Base-by-base conservation (phyloP, 179 eudicot species). In the Spergularia azorica region DNA sequence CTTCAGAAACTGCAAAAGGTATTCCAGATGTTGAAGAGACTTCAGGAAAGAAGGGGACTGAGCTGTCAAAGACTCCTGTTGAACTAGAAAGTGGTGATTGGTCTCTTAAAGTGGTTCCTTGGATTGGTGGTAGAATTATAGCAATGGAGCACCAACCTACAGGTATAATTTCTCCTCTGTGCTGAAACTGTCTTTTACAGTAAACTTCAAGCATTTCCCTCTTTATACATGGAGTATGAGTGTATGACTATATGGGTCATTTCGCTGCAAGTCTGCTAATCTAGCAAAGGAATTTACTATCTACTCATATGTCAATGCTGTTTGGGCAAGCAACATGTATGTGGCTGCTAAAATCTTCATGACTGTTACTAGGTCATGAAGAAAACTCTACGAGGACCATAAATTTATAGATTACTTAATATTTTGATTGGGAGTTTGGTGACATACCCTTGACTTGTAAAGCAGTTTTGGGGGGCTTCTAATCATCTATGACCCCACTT, bases 81-180 rank as follows among this genome's bases (percentile, higher is more conserved):
- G 97, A 88, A 80, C 82, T 95, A 65, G 87, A 87, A 84, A 81
- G 84, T 82, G 93, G 96, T 75, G 95, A 89, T 71, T 95, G 99
- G 99, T 82, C 52, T 78, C 94, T 95, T 67, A 95, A 90, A 83
- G 92, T 95, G 67, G 96, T 95, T 67, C 99, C 99, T 64, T 95
- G 99, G 99, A 89, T 95, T 79, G 99, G 99, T 55, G 99, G 99
- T 79, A 89, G 98, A 82, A 91, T 95, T 46, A 87, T 95, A 77
- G 84, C 97, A 64, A 95, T 95, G 99, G 91, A 91, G 85, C 99
- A 95, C 80, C 84, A 86, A 75, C 99, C 98, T 77, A 86, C 99
- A 71, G 98, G 99, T 93, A 90, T 76, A 60, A 63, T 70, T 63
- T 58, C 36, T 57, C 15, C 61, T 83, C 73, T 75, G 62, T 32